phyloP scores from a whole-genome alignment of 2,329 filamentous ascomycete species.

The Cryphonectria japonica region DNA sequence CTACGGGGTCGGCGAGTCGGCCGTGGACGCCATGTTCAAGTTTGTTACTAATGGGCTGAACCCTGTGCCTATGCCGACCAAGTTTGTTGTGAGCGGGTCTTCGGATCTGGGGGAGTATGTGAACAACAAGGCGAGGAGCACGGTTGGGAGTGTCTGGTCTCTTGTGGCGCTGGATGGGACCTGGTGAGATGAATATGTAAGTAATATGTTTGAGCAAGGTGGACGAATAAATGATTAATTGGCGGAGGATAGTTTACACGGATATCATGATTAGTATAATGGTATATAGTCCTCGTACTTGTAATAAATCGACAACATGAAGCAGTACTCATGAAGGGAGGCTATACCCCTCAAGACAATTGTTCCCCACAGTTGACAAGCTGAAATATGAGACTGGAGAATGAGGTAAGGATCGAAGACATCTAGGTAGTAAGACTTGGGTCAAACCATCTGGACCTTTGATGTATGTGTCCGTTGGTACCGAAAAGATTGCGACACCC shows the following conservation, averaged over 20 bases:
- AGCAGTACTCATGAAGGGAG: too few species aligned
- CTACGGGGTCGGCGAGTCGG: conserved; percentile 11
- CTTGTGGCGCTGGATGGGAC: conserved; percentile 27
- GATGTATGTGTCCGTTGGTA: too few species aligned
- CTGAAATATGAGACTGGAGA: too few species aligned
- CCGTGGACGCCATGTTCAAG: conserved; percentile 17
- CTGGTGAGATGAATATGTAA: conserved; percentile 12
- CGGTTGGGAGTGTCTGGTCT: conserved; percentile 24
- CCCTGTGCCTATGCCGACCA: conserved; percentile 24
- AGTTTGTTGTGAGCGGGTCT: conserved; percentile 19
- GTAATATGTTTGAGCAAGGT: not conserved
- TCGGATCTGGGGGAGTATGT: conserved; percentile 16
- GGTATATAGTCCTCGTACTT: not conserved
- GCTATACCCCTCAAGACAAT: too few species aligned
- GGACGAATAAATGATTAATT: too few species aligned
- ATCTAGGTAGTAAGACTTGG: too few species aligned
- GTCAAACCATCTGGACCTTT: too few species aligned
- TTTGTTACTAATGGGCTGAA: conserved; percentile 20
- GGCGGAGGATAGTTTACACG: too few species aligned
- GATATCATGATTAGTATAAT: not conserved
- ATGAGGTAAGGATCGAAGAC: too few species aligned
- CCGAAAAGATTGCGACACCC: not conserved
- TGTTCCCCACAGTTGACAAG: too few species aligned
- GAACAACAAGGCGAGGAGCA: conserved; percentile 21
- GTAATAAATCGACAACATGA: not conserved